Percentiles rank a stretch among this genome's conserved stretches.
Evolutionary conservation across 768 basidiomycete genomes (phyloP).

Genomic region (Tricholoma bakamatsutake): DNA sequence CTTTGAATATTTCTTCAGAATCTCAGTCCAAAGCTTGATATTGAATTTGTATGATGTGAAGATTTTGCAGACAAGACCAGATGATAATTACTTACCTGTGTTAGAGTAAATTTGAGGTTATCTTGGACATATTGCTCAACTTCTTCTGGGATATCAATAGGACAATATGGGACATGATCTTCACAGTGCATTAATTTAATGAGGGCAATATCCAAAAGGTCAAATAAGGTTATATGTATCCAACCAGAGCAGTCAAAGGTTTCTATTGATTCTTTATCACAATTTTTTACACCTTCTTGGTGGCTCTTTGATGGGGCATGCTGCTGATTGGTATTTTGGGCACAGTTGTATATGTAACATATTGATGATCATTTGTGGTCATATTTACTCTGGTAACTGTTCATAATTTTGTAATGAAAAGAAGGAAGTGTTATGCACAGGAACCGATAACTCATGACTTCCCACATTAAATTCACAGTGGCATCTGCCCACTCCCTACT

Average conservation of each 20-base stretch:
- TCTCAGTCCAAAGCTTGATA: not conserved
- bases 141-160: not conserved
- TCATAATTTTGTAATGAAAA: not conserved
- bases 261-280: slow-evolving; percentile 21
- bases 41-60: not conserved
- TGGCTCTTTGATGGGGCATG: slow-evolving; percentile 13
- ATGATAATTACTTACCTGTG: not conserved
- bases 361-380: not conserved
- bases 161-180: not conserved
- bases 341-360: slow-evolving; percentile 12
- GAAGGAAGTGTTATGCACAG: not conserved
- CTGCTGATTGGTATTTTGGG: slow-evolving; percentile 10
- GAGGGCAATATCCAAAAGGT: not conserved
- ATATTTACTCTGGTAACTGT: slow-evolving; percentile 2
- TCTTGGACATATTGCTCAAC: not conserved
- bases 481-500: not conserved
- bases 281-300: slow-evolving; percentile 14
- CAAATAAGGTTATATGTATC: slow-evolving; percentile 17
- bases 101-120: not conserved
- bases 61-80: not conserved
- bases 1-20: not conserved
- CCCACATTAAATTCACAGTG: not conserved
- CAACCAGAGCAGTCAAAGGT: slow-evolving; percentile 20
- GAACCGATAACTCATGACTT: not conserved
- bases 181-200: not conserved